Percentiles rank a stretch among this genome's conserved stretches.
phyloP scores from a whole-genome alignment of 805 yeast species.

The Saturnispora sekii region DNA sequence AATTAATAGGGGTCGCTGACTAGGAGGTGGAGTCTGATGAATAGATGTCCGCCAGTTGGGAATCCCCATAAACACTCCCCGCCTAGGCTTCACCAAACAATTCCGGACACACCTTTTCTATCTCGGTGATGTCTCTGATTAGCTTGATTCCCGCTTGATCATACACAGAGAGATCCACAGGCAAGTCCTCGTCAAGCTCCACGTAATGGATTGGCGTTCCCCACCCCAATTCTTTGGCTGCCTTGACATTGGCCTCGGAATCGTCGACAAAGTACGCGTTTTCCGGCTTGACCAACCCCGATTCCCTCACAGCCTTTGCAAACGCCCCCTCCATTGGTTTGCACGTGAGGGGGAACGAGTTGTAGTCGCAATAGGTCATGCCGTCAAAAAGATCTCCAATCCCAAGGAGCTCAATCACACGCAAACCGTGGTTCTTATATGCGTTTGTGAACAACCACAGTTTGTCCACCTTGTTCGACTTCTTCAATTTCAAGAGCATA shows the following conservation, averaged over 20 bases:
- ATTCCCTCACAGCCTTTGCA: slow-evolving; percentile 50
- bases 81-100: slow-evolving; percentile 25
- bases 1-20: slow-evolving; percentile 6
- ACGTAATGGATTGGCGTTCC: slow-evolving; percentile 60
- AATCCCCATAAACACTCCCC: no score
- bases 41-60: no score
- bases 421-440: slow-evolving; percentile 76
- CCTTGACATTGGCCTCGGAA: slow-evolving; percentile 65
- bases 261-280: slow-evolving; percentile 80
- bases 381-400: slow-evolving; percentile 94
- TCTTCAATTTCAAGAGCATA: slow-evolving; percentile 37
- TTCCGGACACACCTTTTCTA: slow-evolving; percentile 43
- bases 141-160: slow-evolving; percentile 34
- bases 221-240: slow-evolving; percentile 68
- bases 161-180: slow-evolving; percentile 28
- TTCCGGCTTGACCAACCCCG: slow-evolving; percentile 42
- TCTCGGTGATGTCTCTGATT: slow-evolving; percentile 49
- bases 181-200: slow-evolving; percentile 54
- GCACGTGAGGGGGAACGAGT: slow-evolving; percentile 59
- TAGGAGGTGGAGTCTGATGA: no score
- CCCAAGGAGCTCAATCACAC: slow-evolving; percentile 74
- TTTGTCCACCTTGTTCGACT: slow-evolving; percentile 45
- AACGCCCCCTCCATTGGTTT: slow-evolving; percentile 79
- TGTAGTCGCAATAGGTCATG: slow-evolving; percentile 84
- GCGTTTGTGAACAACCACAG: slow-evolving; percentile 95